Conservation (phyloP, 495 filamentous ascomycete species). For the Sabuloglossum arenarium region DNA sequence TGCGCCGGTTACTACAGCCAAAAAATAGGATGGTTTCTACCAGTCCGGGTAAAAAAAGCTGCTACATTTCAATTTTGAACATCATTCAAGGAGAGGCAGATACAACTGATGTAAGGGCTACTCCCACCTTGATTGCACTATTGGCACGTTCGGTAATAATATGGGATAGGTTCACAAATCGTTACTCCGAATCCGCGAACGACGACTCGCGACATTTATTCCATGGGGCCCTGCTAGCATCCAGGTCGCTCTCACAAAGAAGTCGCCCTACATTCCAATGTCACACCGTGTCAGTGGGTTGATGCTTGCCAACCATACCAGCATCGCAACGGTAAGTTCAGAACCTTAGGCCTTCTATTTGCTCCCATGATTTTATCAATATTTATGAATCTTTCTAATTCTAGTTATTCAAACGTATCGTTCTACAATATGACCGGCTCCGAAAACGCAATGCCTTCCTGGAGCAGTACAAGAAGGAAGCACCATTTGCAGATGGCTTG, state of each 20-base stretch:
- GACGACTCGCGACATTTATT: conserved; percentile 85
- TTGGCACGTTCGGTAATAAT: neutral
- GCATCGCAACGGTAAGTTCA: conserved; percentile 57
- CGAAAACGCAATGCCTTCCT: conserved; percentile 93
- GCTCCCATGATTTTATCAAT: neutral
- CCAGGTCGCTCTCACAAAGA: conserved; percentile 89
- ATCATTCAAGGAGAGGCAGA: conserved; percentile 98
- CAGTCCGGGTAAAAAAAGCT: conserved; percentile 84
- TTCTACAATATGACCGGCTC: conserved; percentile 75
- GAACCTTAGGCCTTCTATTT: neutral
- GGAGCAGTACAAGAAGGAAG: conserved; percentile 85
- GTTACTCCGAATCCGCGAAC: conserved; percentile 84
- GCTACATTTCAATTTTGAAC: conserved; percentile 96
- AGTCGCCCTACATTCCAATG: conserved; percentile 79
- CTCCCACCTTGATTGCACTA: neutral
- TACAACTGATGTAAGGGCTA: conserved; percentile 54
- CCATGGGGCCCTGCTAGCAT: conserved; percentile 98
- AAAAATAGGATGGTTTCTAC: conserved; percentile 99
- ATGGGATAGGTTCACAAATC: conserved; percentile 66
- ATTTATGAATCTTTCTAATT: neutral
- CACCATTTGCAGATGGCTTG: conserved; percentile 75
- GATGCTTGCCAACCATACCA: conserved; percentile 97
- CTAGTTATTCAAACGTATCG: conserved; percentile 74
- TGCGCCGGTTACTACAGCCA: conserved; percentile 84
- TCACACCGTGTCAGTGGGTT: conserved; percentile 87